Conservation (phyloP, 495 filamentous ascomycete species). For the Aspergillus cristatus region DNA sequence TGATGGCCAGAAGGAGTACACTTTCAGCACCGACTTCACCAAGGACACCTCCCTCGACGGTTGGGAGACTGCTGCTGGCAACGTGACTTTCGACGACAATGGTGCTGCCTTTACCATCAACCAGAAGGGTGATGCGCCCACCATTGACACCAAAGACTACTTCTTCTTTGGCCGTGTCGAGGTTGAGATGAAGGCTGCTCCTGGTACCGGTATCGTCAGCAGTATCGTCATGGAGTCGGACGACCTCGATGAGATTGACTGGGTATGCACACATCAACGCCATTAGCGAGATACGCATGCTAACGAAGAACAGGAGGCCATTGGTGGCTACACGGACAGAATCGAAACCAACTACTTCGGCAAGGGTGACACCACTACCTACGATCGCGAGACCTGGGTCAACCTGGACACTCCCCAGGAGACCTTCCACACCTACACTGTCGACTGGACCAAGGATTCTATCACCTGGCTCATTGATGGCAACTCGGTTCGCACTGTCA, state of each 20-base stretch:
- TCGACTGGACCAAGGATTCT: constrained; percentile 70
- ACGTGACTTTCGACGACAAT: constrained; percentile 37
- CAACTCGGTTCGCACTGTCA: constrained; percentile 58
- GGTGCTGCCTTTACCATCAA: constrained; percentile 64
- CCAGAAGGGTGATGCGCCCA: constrained; percentile 64
- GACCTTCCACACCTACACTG: constrained; percentile 69
- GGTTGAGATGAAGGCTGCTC: constrained; percentile 62
- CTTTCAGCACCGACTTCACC: constrained; percentile 57
- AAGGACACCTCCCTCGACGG: constrained; percentile 38
- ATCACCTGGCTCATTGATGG: constrained; percentile 78
- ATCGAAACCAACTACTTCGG: constrained; percentile 94
- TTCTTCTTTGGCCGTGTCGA: constrained; percentile 70
- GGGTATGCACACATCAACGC: constrained; percentile 66
- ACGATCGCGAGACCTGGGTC: constrained; percentile 61
- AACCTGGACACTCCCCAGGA: constrained; percentile 53
- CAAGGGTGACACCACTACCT: constrained; percentile 71
- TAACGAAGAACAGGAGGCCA: constrained; percentile 22
- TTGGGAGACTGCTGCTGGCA: constrained; percentile 55
- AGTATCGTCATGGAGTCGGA: constrained; percentile 82
- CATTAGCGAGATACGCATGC: too few relatives aligned
- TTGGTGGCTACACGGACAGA: constrained; percentile 52
- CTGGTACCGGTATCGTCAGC: constrained; percentile 67
- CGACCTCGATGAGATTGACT: constrained; percentile 92
- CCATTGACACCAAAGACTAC: constrained; percentile 63
- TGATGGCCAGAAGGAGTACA: constrained; percentile 48